Evolutionary conservation across 805 yeast genomes (phyloP).

Genomic region (Vanderwaltozyma yarrowii): DNA sequence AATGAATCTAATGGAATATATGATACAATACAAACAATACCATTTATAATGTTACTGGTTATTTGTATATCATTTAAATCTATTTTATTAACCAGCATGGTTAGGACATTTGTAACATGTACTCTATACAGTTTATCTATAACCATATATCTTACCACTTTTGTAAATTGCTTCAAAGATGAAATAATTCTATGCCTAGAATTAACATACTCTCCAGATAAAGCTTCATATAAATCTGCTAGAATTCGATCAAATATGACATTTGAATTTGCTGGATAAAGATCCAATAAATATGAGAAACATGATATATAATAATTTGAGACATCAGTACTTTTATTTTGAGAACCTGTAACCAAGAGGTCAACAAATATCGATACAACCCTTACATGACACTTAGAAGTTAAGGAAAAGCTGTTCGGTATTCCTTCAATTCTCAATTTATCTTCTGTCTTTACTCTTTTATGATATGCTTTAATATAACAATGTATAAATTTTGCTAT

Average conservation of each 20-base stretch:
- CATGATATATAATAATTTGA: slow-evolving; percentile 49
- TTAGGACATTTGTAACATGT: slow-evolving; percentile 67
- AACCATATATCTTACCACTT: slow-evolving; percentile 58
- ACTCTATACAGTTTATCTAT: slow-evolving; percentile 53
- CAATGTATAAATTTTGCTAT: slow-evolving; percentile 57
- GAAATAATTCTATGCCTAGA: slow-evolving; percentile 73
- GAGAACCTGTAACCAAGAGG: slow-evolving; percentile 58
- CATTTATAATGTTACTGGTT: slow-evolving; percentile 56
- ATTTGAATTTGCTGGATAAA: slow-evolving; percentile 38
- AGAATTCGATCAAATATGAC: slow-evolving; percentile 43
- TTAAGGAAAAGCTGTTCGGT: slow-evolving; percentile 19
- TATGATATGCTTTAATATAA: slow-evolving; percentile 49
- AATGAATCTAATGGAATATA: slow-evolving; percentile 65
- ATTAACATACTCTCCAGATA: slow-evolving; percentile 50
- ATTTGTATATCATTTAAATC: slow-evolving; percentile 80
- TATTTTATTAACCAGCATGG: slow-evolving; percentile 65
- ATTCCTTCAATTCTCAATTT: slow-evolving; percentile 17
- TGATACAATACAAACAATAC: slow-evolving; percentile 59
- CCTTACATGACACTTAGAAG: slow-evolving; percentile 25
- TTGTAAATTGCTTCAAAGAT: slow-evolving; percentile 58
- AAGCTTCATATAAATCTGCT: slow-evolving; percentile 67
- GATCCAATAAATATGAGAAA: slow-evolving; percentile 52
- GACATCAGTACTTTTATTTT: slow-evolving; percentile 52
- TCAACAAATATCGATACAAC: slow-evolving; percentile 38
- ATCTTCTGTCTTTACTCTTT: slow-evolving; percentile 43